phyloP scores from a whole-genome alignment of 352 stramenopile genomes.

The Phytophthora colocasiae region DNA sequence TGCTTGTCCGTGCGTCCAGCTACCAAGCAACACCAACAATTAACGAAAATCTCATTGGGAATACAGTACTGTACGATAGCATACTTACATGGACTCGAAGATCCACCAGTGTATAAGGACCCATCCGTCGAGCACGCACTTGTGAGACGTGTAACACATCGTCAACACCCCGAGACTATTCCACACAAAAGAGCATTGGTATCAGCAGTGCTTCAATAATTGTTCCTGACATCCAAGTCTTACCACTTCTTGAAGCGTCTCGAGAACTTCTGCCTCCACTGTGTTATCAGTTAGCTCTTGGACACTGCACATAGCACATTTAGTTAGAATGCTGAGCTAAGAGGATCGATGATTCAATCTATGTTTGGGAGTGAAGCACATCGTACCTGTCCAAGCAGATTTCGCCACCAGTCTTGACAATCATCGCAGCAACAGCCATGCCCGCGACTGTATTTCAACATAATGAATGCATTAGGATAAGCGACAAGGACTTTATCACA shows the following conservation, averaged over 20 bases:
- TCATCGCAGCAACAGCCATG: constrained; percentile 89
- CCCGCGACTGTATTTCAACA: constrained; percentile 56
- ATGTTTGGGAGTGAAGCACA: too few relatives aligned
- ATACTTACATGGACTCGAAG: constrained; percentile 81
- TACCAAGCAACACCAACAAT: constrained; percentile 18
- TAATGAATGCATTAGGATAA: neutral
- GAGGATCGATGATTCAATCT: too few relatives aligned
- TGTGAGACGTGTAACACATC: constrained; percentile 83
- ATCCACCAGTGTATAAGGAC: constrained; percentile 88
- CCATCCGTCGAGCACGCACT: constrained; percentile 87
- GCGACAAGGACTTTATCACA: too few relatives aligned
- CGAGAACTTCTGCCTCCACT: constrained; percentile 80
- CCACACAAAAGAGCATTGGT: neutral
- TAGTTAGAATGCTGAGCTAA: too few relatives aligned
- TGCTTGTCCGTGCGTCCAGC: constrained; percentile 80
- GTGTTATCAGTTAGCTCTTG: constrained; percentile 88
- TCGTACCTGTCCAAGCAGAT: constrained; percentile 82
- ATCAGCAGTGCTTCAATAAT: neutral
- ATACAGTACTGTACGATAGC: neutral
- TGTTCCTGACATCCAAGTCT: neutral
- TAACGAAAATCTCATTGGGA: neutral
- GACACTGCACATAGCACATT: constrained; percentile 44
- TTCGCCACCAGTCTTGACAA: constrained; percentile 86
- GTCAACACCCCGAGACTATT: constrained; percentile 52
- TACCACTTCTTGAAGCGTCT: constrained; percentile 80